phyloP scores from a whole-genome alignment of 1,284 basidiomycete genomes.

The Pyrrhoderma lamaoense region DNA sequence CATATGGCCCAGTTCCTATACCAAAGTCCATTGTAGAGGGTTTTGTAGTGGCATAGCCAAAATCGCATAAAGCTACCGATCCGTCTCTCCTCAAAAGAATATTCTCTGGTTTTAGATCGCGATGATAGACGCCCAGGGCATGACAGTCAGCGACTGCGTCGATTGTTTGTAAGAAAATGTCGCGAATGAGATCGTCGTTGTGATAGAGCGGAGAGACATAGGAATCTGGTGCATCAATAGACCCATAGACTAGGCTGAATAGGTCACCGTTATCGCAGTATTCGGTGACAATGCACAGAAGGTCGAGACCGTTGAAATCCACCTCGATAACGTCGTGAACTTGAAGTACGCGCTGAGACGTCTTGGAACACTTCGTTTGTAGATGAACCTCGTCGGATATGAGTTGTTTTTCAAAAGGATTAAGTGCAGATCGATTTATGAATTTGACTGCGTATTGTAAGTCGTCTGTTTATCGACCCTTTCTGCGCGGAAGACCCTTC shows the following conservation, averaged over 20 bases:
- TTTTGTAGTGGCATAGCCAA: constrained; percentile 93
- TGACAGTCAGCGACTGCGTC: constrained; percentile 91
- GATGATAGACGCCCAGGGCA: constrained; percentile 87
- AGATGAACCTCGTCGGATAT: constrained; percentile 35
- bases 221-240: constrained; percentile 40
- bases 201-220: constrained; percentile 33
- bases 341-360: constrained; percentile 45
- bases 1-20: constrained; percentile 94
- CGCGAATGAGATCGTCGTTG: constrained; percentile 75
- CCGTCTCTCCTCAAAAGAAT: constrained; percentile 74
- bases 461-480: constrained; percentile 48
- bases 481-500: constrained; percentile 89
- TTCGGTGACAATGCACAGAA: too few relatives aligned
- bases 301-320: too few relatives aligned
- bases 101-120: constrained; percentile 98
- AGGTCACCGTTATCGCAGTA: constrained; percentile 83
- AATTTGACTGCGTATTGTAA: constrained; percentile 69
- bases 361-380: constrained; percentile 42
- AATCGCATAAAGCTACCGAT: constrained; percentile 88
- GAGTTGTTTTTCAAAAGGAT: too few relatives aligned
- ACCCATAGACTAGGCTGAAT: constrained; percentile 79
- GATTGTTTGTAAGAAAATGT: constrained; percentile 87
- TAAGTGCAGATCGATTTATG: too few relatives aligned
- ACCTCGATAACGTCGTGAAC: constrained; percentile 49
- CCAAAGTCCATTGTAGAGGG: constrained; percentile 86